Conservation (phyloP, 140 eudicot species). For the Cichorium intybus region DNA sequence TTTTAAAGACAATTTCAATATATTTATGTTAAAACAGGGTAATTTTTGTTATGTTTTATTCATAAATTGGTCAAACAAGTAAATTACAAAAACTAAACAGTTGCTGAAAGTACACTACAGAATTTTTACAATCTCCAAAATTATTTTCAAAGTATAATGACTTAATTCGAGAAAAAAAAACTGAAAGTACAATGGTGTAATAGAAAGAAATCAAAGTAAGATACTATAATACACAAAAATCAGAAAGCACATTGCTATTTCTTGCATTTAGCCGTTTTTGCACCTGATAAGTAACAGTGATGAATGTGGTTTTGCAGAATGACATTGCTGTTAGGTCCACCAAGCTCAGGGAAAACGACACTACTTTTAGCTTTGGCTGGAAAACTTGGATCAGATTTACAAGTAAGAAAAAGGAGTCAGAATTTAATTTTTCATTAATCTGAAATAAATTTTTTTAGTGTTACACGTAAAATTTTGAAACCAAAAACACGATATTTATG, state of each 20-base stretch:
- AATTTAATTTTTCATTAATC: background rate
- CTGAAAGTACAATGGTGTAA: background rate
- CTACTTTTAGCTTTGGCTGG: constrained; percentile 55
- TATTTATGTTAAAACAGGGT: background rate
- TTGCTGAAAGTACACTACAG: background rate
- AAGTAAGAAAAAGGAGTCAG: constrained; percentile 21
- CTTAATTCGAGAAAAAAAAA: too few relatives aligned
- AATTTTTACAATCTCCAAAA: background rate
- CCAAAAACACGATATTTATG: background rate
- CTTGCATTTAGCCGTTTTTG: background rate
- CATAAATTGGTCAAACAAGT: background rate
- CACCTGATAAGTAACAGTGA: background rate
- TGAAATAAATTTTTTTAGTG: background rate
- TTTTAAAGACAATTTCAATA: background rate
- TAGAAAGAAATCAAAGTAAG: background rate
- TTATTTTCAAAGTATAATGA: too few relatives aligned
- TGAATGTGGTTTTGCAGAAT: constrained; percentile 31
- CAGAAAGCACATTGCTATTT: background rate
- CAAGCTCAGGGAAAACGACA: constrained; percentile 63
- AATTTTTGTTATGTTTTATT: too few relatives aligned
- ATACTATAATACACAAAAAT: background rate
- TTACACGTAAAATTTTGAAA: background rate
- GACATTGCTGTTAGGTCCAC: constrained; percentile 61
- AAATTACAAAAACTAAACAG: background rate
- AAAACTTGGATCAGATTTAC: constrained; percentile 22